phyloP scores from a whole-genome alignment of 2,329 filamentous ascomycete genomes.

The Fusarium transvaalense region DNA sequence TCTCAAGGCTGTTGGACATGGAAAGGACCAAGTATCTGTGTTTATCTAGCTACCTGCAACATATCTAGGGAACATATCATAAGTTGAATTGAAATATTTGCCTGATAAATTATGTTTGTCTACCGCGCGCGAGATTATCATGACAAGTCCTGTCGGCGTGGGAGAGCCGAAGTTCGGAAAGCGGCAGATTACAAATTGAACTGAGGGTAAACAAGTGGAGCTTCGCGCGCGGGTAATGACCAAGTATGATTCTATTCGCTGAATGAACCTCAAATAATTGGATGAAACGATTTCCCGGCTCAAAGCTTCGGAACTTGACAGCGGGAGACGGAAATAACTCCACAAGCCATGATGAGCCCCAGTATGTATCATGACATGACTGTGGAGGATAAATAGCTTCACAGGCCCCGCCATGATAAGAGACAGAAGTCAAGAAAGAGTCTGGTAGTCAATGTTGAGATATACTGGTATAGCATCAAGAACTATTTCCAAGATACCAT shows the following conservation, averaged over 20 bases:
- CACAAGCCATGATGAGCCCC: constrained; percentile 43
- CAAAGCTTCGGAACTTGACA: constrained; percentile 22
- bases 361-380: constrained; percentile 6
- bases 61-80: neutral
- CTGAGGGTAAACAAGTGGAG: constrained; percentile 20
- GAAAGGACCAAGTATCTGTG: constrained; percentile 37
- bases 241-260: constrained; percentile 25
- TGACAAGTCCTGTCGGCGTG: neutral
- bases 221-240: constrained; percentile 51
- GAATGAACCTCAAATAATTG: neutral
- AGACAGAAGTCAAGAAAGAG: neutral
- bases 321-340: constrained; percentile 29
- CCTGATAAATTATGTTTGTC: neutral
- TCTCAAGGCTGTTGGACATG: constrained; percentile 39
- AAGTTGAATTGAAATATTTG: neutral
- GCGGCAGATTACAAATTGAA: constrained; percentile 37
- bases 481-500: constrained; percentile 12
- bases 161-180: constrained; percentile 12
- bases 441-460: constrained; percentile 29
- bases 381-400: constrained; percentile 36
- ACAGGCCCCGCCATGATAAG: constrained; percentile 16
- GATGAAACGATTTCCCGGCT: neutral
- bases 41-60: neutral
- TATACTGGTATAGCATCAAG: constrained; percentile 16
- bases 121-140: neutral